Base-by-base conservation (phyloP, 768 basidiomycete genomes). In the Tremella yokohamensis region DNA sequence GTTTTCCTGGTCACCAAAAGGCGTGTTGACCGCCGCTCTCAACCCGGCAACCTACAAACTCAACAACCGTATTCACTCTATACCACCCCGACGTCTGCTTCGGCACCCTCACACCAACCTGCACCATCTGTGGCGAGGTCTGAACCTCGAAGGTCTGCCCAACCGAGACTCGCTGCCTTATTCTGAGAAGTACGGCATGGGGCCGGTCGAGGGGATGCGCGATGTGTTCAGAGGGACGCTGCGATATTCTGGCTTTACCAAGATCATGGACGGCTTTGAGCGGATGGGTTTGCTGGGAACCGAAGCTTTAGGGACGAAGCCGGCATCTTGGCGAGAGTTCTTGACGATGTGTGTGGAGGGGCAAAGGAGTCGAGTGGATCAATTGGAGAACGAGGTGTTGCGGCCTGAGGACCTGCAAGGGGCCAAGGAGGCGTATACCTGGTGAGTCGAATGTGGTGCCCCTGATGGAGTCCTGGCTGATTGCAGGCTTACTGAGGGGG, bases 1-100 rank as follows among this genome's bases (percentile, higher is more conserved):
- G 71, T 91, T 91, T 71, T 89, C 90, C 64, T 97, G 93, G 93
- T 88, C 85, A 49, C 91, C 93, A 0, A 81, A 85, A 57, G 92
- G 90, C 4, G 91, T 94, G 8, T 77, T 97, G 39, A 83, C 81
- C 15, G 93, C 91, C 1, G 88, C 88, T 0, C 74, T 85, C 56
- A 90, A 93, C 62, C 73, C 78, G 0, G 90, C 93, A 1, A 72
- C 69, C 39, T 96, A 84, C 75, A 82, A 82, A 66, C 78, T 90
- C 22, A 64, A 79, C 26, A 34, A 4, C 18, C 44, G 65, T 63
- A 56, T 77, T 4, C 77, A 73, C 53, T 74, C 79, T 18, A 81
- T 90, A 20, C 68, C 80, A 0, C 84, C 84, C 1, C 74, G 81
- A 12, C 69, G 81, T 16, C 66, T 94, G 18, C 77, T 93, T 56